phyloP scores from a whole-genome alignment of 768 basidiomycete genomes.

The Mycena filopes region DNA sequence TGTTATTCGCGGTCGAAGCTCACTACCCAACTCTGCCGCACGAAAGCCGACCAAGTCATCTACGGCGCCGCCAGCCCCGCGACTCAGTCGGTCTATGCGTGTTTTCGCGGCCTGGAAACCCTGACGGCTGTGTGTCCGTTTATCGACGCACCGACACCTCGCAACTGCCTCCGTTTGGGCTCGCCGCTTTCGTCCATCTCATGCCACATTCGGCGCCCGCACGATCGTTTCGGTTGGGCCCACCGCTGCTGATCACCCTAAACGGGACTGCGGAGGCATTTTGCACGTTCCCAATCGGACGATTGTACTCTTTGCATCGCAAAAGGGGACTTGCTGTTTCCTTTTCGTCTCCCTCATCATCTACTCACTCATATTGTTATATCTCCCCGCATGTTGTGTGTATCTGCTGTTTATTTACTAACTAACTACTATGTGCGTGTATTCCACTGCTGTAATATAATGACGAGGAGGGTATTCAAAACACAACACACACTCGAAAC shows the following conservation, averaged over 20 bases:
- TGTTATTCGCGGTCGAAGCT: slow-evolving; percentile 20
- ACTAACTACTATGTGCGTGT: slow-evolving; percentile 8
- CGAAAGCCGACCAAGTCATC: slow-evolving; percentile 17
- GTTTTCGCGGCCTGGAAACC: slow-evolving; percentile 71
- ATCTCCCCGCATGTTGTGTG: slow-evolving; percentile 11
- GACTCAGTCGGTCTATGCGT: slow-evolving; percentile 63
- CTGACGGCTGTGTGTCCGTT: slow-evolving; percentile 10
- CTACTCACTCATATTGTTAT: too few relatives aligned
- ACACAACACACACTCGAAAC: too few relatives aligned
- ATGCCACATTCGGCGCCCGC: slow-evolving; percentile 17
- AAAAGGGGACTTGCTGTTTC: slow-evolving; percentile 17
- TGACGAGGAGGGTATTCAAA: background rate
- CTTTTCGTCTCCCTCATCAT: slow-evolving; percentile 5
- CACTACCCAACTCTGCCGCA: slow-evolving; percentile 7
- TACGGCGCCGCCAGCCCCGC: slow-evolving; percentile 43
- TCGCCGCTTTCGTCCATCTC: slow-evolving; percentile 14
- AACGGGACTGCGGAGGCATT: slow-evolving; percentile 29
- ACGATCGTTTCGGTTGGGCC: slow-evolving; percentile 14
- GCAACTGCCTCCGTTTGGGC: background rate
- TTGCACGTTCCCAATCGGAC: slow-evolving; percentile 19
- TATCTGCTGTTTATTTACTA: slow-evolving; percentile 26
- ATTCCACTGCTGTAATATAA: slow-evolving; percentile 14
- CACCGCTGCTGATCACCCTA: slow-evolving; percentile 8
- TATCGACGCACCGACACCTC: background rate
- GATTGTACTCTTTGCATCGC: slow-evolving; percentile 20